A percentile compares a stretch with the other conserved stretches of the same genome.
phyloP scores from a whole-genome alignment of 2,329 filamentous ascomycete genomes.

The Paraphoma chrysanthemicola region DNA sequence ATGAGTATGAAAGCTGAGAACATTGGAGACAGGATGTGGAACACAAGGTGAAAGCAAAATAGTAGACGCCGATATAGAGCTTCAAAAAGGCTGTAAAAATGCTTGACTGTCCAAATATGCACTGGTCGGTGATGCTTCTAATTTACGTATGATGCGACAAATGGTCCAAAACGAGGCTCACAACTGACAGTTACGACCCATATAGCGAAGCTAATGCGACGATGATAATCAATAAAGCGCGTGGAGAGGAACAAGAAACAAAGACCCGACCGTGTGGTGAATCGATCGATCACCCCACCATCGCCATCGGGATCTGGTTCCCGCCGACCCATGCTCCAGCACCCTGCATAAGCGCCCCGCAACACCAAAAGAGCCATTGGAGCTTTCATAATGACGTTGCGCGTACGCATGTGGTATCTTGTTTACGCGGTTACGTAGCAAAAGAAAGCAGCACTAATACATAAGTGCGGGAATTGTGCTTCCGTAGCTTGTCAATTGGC shows the following conservation, averaged over 20 bases:
- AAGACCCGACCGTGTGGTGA: background rate
- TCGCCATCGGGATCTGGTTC: slow-evolving; percentile 1
- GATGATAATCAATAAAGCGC: too few species aligned
- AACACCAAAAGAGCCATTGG: slow-evolving; percentile 17
- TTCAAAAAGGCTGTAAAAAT: too few species aligned
- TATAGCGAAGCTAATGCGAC: too few species aligned
- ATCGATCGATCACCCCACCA: background rate
- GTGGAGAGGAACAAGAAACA: background rate
- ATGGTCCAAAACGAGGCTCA: too few species aligned
- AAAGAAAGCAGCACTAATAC: background rate
- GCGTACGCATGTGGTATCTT: background rate
- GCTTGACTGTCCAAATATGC: too few species aligned
- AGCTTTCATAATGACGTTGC: slow-evolving; percentile 28
- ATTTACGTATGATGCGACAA: too few species aligned
- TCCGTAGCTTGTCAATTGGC: background rate
- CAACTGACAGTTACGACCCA: too few species aligned
- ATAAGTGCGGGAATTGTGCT: background rate
- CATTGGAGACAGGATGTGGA: too few species aligned
- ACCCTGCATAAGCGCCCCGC: slow-evolving; percentile 7
- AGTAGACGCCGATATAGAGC: too few species aligned
- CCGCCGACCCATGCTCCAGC: background rate
- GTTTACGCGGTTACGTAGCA: background rate
- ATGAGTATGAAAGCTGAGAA: too few species aligned
- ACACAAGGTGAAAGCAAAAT: too few species aligned
- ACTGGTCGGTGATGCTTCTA: too few species aligned